Evolutionary conservation across 108 stramenopile species (phyloP).

Genomic region (Stephanodiscus minutulus): DNA sequence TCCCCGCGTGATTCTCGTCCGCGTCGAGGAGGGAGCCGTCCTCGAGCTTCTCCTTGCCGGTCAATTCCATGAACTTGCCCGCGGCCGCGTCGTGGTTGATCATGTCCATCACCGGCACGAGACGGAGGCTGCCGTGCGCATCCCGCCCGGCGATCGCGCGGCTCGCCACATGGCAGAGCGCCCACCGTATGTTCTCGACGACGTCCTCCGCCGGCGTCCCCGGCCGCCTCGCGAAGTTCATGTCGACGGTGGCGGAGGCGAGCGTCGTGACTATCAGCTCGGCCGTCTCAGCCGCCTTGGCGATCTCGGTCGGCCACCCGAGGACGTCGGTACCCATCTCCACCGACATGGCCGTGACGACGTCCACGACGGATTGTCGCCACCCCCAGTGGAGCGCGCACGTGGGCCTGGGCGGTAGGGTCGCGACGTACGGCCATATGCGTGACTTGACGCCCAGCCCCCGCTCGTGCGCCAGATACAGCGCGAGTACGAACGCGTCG

Average conservation of each 20-base stretch:
- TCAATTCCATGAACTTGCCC: slow-evolving; percentile 74
- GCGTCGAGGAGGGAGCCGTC: slow-evolving; percentile 36
- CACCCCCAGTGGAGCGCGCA: slow-evolving; percentile 65
- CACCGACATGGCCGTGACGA: slow-evolving; percentile 64
- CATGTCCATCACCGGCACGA: slow-evolving; percentile 80
- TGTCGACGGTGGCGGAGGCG: slow-evolving; percentile 46
- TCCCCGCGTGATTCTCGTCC: slow-evolving; percentile 62
- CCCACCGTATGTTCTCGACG: slow-evolving; percentile 61
- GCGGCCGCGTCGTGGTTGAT: slow-evolving; percentile 82
- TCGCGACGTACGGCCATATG: slow-evolving; percentile 80
- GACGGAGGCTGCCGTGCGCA: slow-evolving; percentile 61
- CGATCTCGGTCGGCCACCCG: slow-evolving; percentile 76
- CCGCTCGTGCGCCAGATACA: slow-evolving; percentile 77
- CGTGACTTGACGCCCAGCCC: slow-evolving; percentile 63
- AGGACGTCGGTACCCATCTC: slow-evolving; percentile 73
- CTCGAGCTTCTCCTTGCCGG: slow-evolving; percentile 53
- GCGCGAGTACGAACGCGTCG: slow-evolving; percentile 67
- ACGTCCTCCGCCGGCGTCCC: slow-evolving; percentile 40
- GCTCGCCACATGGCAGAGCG: slow-evolving; percentile 81
- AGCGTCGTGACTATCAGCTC: slow-evolving; percentile 56
- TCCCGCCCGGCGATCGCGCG: slow-evolving; percentile 71
- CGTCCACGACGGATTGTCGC: slow-evolving; percentile 70
- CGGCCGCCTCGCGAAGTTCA: slow-evolving; percentile 40
- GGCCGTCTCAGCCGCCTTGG: slow-evolving; percentile 63
- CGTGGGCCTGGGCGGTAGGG: slow-evolving; percentile 72